A percentile compares a stretch with the other conserved stretches of the same genome.
Evolutionary conservation across 805 yeast genomes (phyloP).

Genomic region (Candida nemodendra): DNA sequence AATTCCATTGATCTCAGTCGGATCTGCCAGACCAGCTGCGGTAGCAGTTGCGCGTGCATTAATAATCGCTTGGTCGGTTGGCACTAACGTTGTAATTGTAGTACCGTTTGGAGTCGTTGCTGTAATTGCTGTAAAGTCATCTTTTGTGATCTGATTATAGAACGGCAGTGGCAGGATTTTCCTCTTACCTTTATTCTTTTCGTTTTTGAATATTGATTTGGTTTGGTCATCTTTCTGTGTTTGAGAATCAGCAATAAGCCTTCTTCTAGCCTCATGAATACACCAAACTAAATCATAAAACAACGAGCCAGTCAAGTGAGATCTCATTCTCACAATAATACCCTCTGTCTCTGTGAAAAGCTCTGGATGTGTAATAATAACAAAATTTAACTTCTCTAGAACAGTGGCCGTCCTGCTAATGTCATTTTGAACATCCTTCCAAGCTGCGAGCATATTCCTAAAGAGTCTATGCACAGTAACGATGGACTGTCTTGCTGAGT

Average conservation of each 20-base stretch:
- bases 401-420: constrained; percentile 89
- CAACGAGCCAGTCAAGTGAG: constrained; percentile 86
- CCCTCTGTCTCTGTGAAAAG: constrained; percentile 69
- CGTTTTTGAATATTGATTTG: neutral
- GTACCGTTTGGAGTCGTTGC: constrained; percentile 92
- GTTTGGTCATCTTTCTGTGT: constrained; percentile 27
- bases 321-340: constrained; percentile 83
- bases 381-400: constrained; percentile 83
- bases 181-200: constrained; percentile 23
- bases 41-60: constrained; percentile 57
- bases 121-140: constrained; percentile 80
- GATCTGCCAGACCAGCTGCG: constrained; percentile 56
- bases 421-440: constrained; percentile 90
- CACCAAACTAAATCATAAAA: constrained; percentile 94
- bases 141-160: constrained; percentile 85
- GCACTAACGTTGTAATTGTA: constrained; percentile 83
- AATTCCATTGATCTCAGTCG: constrained; percentile 38
- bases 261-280: constrained; percentile 87
- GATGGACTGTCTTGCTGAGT: constrained; percentile 87
- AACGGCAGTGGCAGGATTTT: constrained; percentile 76
- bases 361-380: constrained; percentile 83
- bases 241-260: constrained; percentile 44
- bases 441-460: constrained; percentile 84
- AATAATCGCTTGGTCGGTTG: constrained; percentile 73
- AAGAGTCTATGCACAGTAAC: constrained; percentile 88